These are phyloP conservation scores for Epichloe sibirici DNA, from an alignment of 2,329 filamentous ascomycete species.

Conservation along the genomic window DNA sequence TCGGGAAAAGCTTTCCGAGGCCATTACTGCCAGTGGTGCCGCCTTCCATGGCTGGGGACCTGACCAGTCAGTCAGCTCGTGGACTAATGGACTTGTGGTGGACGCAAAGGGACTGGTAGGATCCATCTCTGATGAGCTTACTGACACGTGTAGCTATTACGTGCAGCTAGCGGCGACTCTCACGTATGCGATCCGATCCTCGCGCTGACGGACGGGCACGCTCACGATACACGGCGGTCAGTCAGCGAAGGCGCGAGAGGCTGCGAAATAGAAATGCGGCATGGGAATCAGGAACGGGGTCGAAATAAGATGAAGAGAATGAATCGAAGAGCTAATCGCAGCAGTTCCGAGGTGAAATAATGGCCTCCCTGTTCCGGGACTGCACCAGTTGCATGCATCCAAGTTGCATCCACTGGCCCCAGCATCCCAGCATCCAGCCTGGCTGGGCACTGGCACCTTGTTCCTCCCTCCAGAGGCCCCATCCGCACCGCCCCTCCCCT, in stretches of 20 bases:
- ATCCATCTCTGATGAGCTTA: too few species aligned
- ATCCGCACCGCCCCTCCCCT: too few species aligned
- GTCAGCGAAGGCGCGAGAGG: neutral
- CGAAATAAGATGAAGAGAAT: neutral
- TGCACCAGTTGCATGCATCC: too few species aligned
- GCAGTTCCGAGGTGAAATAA: neutral
- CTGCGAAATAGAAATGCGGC: neutral
- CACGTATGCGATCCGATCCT: neutral
- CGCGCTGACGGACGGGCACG: neutral
- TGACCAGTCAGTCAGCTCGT: neutral
- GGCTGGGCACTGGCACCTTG: too few species aligned
- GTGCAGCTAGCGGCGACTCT: neutral
- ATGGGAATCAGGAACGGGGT: neutral
- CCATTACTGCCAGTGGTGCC: constrained; percentile 16
- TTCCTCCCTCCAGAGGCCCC: too few species aligned
- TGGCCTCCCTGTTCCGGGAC: too few species aligned
- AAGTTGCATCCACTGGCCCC: too few species aligned
- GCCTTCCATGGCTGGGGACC: constrained; percentile 7
- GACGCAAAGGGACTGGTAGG: too few species aligned
- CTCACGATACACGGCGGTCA: neutral
- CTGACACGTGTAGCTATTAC: too few species aligned
- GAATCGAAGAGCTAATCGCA: neutral
- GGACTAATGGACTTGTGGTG: too few species aligned
- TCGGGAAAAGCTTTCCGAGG: constrained; percentile 41
- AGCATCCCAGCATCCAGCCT: too few species aligned